Base-by-base conservation (phyloP, 2,329 filamentous ascomycete genomes). In the Fusarium temperatum region DNA sequence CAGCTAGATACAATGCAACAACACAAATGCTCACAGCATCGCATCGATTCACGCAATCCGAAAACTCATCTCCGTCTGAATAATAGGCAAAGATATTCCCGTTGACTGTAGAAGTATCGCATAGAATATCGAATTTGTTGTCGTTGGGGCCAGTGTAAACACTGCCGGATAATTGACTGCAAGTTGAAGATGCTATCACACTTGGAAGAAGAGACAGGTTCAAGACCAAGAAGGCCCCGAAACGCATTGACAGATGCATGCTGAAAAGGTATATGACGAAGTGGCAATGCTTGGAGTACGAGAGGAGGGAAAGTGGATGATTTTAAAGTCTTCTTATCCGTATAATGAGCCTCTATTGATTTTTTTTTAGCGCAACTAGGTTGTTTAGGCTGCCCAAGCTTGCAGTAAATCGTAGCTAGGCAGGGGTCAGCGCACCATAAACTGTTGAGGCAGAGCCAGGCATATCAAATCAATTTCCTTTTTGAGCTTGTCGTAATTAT, bases 21-120 rank as follows among this genome's bases (percentile, higher is more conserved):
- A 14, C 0, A 14, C 48, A 51, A 35, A 0, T 7, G 6, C 0
- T 2, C 6, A 3, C 12, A 14, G 0, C 6, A 10, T 35, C 48
- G 8, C 48, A 51, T 35, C 48, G 48, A 51, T 51, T 3, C 22
- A 51, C 48, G 12, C 48, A 51, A 24, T 20, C 48, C 14, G 24
- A 17, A 5, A 35, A 51, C 8, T 13, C 5, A 5, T 51, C 48
- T 2, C 15, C 48, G 0, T 14, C 0, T 8, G 48, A 50, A 18
- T 35, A 51, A 24, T 51, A 51, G 48, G 30, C 30, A 35, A 10
- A 14, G 12, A 51, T 24, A 4, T 24, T 3, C 2, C 30, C 48
- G 8, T 4, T 14, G 4, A 51, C 6, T 11, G 48, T 14, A 20
- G 30, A 20, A 24, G 17, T 35, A 24, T 24, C 30, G 48, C 48